Evolutionary conservation across 306 rosid species (phyloP), one percentile per base, ranked within the genome.

Genomic region (Mimosa pudica): DNA sequence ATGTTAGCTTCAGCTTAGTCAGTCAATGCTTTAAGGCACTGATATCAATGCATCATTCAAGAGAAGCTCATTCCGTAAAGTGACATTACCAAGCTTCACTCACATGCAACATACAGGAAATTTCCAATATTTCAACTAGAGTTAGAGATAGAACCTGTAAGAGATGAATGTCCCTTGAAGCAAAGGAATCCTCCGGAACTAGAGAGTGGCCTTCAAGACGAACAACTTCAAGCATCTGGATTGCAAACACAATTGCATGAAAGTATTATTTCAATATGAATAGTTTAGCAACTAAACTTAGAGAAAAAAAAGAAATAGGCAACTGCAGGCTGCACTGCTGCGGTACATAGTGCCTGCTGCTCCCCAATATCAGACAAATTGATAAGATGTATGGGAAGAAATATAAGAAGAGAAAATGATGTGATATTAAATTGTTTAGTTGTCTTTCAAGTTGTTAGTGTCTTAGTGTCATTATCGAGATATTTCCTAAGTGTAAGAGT

Each of bases 141-240:
- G 76, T 46, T 63, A 67, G 54, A 80, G 65, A 30, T 60, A 73
- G 73, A 36, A 89, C 97, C 97, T 92, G 97, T 75, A 92, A 80
- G 67, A 90, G 89, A 90, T 92, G 94, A 86, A 92, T 82, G 70
- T 92, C 93, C 79, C 93, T 85, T 3, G 97, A 92, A 44, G 76
- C 85, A 80, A 92, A 88, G 10, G 88, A 86, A 55, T 90, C 92
- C 77, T 90, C 94, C 80, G 85, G 90, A 44, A 91, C 83, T 75
- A 92, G 71, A 57, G 92, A 81, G 75, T 92, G 94, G 10, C 94
- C 91, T 84, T 92, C 94, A 42, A 90, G 92, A 73, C 93, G 92
- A 81, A 92, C 88, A 63, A 92, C 90, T 85, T 90, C 97, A 46
- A 90, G 93, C 81, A 89, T 86, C 97, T 92, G 87, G 54, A 76